phyloP scores from a whole-genome alignment of 257 asterid species.

The Anisodus acutangulus region DNA sequence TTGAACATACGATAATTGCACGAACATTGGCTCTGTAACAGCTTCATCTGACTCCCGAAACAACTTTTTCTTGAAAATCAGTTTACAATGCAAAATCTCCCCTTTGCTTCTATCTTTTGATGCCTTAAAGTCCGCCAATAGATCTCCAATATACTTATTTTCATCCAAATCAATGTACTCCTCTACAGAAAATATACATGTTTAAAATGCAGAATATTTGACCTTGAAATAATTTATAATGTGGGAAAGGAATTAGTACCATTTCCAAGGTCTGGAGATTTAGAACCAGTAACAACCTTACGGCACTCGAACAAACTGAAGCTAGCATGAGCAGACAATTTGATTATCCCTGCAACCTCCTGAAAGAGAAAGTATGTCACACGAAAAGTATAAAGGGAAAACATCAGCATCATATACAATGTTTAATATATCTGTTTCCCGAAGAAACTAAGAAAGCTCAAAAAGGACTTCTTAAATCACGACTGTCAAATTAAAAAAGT shows the following conservation, averaged over 20 bases:
- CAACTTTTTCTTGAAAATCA: slow-evolving; percentile 85
- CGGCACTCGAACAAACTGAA: slow-evolving; percentile 94
- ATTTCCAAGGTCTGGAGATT: slow-evolving; percentile 84
- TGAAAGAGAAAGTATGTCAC: slow-evolving; percentile 42
- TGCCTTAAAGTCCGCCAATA: slow-evolving; percentile 91
- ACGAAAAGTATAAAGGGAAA: neutral
- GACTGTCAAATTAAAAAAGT: slow-evolving; percentile 9
- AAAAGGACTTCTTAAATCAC: neutral
- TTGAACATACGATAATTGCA: slow-evolving; percentile 93
- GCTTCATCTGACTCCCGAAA: slow-evolving; percentile 98
- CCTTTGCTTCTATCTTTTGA: slow-evolving; percentile 96
- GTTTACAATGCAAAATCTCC: slow-evolving; percentile 88
- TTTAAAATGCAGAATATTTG: neutral
- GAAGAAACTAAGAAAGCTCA: neutral
- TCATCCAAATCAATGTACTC: slow-evolving; percentile 93
- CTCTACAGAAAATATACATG: slow-evolving; percentile 52
- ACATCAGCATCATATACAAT: neutral
- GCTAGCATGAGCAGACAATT: slow-evolving; percentile 84
- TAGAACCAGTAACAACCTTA: slow-evolving; percentile 84
- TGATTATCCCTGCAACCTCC: slow-evolving; percentile 98
- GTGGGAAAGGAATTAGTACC: slow-evolving; percentile 52
- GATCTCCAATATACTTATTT: slow-evolving; percentile 91
- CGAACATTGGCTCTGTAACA: slow-evolving; percentile 87
- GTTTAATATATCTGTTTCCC: neutral
- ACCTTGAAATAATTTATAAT: slow-evolving; percentile 16